Percentiles rank a stretch among this genome's conserved stretches.
These are phyloP conservation scores for Leucoagaricus sp. DNA, from an alignment of 1,284 basidiomycete genomes.

Conservation along the genomic window DNA sequence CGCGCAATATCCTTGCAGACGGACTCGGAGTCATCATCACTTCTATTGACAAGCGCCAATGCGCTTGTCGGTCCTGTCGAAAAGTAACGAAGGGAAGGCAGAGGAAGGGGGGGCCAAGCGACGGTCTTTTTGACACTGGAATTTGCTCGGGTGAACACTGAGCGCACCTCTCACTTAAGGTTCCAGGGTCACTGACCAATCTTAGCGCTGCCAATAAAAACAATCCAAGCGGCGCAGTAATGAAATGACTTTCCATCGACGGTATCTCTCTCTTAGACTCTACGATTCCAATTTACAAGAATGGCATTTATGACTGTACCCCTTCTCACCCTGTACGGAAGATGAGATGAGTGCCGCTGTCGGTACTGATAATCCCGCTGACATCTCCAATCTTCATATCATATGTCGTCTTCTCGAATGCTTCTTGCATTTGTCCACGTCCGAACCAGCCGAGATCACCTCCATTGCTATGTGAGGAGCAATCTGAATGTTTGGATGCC, in stretches of 20 bases:
- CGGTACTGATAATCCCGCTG: slow-evolving; percentile 86
- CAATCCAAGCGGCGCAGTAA: no score
- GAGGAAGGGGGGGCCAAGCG: neutral
- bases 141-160: neutral
- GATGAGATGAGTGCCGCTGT: slow-evolving; percentile 97
- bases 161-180: neutral
- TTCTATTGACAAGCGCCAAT: neutral
- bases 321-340: slow-evolving; percentile 74
- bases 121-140: neutral
- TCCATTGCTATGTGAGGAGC: slow-evolving; percentile 77
- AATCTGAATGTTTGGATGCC: slow-evolving; percentile 80
- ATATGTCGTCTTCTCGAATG: slow-evolving; percentile 94
- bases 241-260: neutral
- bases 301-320: neutral
- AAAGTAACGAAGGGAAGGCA: neutral
- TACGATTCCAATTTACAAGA: neutral
- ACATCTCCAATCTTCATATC: slow-evolving; percentile 81
- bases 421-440: slow-evolving; percentile 94
- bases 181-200: neutral
- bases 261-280: no score
- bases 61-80: neutral
- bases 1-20: neutral
- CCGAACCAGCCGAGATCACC: slow-evolving; percentile 91
- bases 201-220: neutral
- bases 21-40: no score